Conservation (phyloP, 208 protist species). For the Crithidia brevicula region DNA sequence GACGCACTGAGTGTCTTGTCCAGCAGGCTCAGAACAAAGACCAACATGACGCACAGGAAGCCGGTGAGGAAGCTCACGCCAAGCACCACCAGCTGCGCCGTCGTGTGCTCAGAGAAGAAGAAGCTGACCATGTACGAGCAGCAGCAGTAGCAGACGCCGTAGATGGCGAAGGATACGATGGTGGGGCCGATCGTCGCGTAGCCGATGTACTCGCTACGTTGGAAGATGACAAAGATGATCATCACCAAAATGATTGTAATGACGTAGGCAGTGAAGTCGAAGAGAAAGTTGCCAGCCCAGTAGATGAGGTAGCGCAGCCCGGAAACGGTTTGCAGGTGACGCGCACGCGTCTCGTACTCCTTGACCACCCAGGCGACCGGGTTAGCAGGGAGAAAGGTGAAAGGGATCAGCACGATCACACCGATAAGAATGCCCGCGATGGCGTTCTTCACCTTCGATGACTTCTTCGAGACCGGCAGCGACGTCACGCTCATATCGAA, state of each 20-base stretch:
- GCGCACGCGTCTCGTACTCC: conserved; percentile 70
- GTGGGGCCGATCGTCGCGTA: conserved; percentile 35
- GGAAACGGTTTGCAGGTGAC: conserved; percentile 82
- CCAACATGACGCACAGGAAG: conserved; percentile 59
- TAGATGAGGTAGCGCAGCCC: conserved; percentile 67
- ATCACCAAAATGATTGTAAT: conserved; percentile 44
- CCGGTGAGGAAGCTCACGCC: conserved; percentile 62
- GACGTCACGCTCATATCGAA: conserved; percentile 27
- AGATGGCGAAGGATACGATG: conserved; percentile 44
- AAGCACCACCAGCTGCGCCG: conserved; percentile 57
- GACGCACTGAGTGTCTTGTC: conserved; percentile 33
- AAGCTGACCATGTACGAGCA: conserved; percentile 63
- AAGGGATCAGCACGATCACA: conserved; percentile 67
- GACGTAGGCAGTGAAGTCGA: conserved; percentile 56
- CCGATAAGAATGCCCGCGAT: conserved; percentile 41
- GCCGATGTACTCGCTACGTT: conserved; percentile 54
- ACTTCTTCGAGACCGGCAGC: conserved; percentile 17
- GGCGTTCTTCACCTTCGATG: conserved; percentile 4
- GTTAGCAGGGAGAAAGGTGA: conserved; percentile 72
- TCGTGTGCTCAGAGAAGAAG: conserved; percentile 58
- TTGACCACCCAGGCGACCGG: conserved; percentile 76
- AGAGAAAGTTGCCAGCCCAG: conserved; percentile 76
- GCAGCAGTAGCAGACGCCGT: conserved; percentile 45
- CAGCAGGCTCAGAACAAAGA: conserved; percentile 52
- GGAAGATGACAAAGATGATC: conserved; percentile 50